phyloP scores from a whole-genome alignment of 129 eudicot species.

The Solidago caesia region DNA sequence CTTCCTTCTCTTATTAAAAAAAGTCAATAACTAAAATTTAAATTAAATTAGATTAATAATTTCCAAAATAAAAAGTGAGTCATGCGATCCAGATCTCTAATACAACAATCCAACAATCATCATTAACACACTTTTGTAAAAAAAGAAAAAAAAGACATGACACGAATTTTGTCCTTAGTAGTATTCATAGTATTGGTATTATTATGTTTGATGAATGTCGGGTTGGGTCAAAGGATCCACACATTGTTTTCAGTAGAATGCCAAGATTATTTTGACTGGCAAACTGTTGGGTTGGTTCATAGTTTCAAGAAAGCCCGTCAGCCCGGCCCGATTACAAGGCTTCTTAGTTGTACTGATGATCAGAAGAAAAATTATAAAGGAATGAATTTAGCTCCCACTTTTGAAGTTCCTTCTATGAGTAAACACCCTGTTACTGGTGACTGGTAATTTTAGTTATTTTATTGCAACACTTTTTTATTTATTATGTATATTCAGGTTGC shows the following conservation, averaged over 20 bases:
- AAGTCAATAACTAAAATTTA: too few relatives aligned
- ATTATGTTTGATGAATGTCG: constrained; percentile 32
- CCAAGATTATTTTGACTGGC: constrained; percentile 98
- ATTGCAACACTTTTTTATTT: too few relatives aligned
- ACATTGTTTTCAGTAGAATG: constrained; percentile 97
- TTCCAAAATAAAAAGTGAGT: not conserved
- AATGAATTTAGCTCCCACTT: constrained; percentile 89
- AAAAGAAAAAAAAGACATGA: constrained; percentile 25
- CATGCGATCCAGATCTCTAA: constrained; percentile 56
- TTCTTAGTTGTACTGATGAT: constrained; percentile 91
- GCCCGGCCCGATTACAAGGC: constrained; percentile 92
- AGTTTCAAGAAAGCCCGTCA: constrained; percentile 80
- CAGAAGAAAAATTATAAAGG: constrained; percentile 74
- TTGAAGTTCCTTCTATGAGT: constrained; percentile 96
- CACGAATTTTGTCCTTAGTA: constrained; percentile 4
- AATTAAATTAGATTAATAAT: too few relatives aligned
- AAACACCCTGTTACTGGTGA: constrained; percentile 94
- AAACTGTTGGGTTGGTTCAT: constrained; percentile 95
- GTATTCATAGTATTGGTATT: constrained; percentile 14
- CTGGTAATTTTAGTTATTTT: constrained; percentile 44
- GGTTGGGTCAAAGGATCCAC: constrained; percentile 73
- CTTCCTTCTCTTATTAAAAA: too few relatives aligned
- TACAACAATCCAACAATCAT: constrained; percentile 25
- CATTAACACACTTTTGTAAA: constrained; percentile 17
- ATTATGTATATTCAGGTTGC: too few relatives aligned